Conservation (phyloP, 371 early-diverging fungal genomes). For the Batrachochytrium dendrobatidis region DNA sequence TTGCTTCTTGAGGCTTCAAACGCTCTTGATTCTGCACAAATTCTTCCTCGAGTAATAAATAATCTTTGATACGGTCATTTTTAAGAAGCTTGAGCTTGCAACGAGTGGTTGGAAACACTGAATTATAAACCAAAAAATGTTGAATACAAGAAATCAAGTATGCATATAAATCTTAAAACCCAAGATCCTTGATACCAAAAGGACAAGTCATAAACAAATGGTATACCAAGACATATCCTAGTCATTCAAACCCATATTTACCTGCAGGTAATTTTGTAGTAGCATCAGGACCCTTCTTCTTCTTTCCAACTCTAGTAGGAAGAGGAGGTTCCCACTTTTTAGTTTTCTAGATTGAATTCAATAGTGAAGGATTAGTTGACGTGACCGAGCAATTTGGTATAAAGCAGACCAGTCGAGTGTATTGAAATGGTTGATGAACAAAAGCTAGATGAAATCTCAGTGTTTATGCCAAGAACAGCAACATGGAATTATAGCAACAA, state of each 20-base stretch:
- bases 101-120: conserved; percentile 93
- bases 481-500: too few relatives aligned
- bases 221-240: neutral
- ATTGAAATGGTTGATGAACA: too few relatives aligned
- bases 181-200: neutral
- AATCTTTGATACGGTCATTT: conserved; percentile 96
- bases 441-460: too few relatives aligned
- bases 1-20: conserved; percentile 92
- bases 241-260: conserved; percentile 20
- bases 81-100: conserved; percentile 95
- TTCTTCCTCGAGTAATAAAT: conserved; percentile 95
- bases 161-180: conserved; percentile 4
- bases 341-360: too few relatives aligned
- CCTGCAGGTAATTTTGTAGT: conserved; percentile 88
- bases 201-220: neutral
- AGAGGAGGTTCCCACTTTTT: conserved; percentile 99
- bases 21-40: conserved; percentile 96
- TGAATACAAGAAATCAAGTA: neutral
- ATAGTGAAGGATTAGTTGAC: too few relatives aligned
- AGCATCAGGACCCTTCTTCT: conserved; percentile 95
- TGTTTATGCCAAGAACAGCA: too few relatives aligned
- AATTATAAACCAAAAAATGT: too few relatives aligned
- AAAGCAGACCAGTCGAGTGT: too few relatives aligned
- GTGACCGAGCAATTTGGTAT: too few relatives aligned
- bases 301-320: conserved; percentile 95